Base-by-base conservation (phyloP, 1,139 yeast species). In the Candida smagusa region DNA sequence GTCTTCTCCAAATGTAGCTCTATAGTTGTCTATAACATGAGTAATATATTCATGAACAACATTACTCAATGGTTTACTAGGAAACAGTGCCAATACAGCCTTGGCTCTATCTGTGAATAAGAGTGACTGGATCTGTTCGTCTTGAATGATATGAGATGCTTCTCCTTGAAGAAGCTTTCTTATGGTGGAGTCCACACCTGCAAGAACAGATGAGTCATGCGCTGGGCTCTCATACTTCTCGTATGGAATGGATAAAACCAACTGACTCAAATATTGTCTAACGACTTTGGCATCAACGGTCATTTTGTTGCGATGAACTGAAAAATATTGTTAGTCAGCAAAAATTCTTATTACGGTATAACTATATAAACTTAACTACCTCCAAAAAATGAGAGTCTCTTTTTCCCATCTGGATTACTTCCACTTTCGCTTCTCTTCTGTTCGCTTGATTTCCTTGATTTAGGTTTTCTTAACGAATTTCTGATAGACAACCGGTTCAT, bases 401-500 rank as follows among this genome's bases (percentile, higher is more conserved):
- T 63, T 22, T 33, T 36, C 39, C 48, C 56, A 7, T 54, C 43
- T 11, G 65, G 68, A 27, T 50, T 48, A 23, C 43, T 46, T 2
- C 52, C 32, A 40, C 63, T 59, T 4, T 69, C 74, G n/a, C 58
- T 44, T 36, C 68, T 53, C 45, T 62, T 65, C 38, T 54, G 53
- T 33, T 69, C 74, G 12, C 62, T 51, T 7, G 54, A 43, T 40
- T 60, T 57, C 33, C 72, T 52, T 2, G 63, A 47, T 45, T 62
- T 65, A 16, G 63, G 61, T 34, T 60, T 62, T 49, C 57, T 65
- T 37, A 72, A 57, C 3, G 75, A 67, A 34, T 63, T 61, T 37
- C 77, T 50, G 32, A 72, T 71, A 4, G 72, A 60, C 26, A 72
- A 48, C 27, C 77, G 51, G 47, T 56, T 71, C 75, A 72, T 66